A percentile compares a stretch with the other conserved stretches of the same genome.
Conservation (phyloP, 83 land plant genomes). For the Larix sibirica region DNA sequence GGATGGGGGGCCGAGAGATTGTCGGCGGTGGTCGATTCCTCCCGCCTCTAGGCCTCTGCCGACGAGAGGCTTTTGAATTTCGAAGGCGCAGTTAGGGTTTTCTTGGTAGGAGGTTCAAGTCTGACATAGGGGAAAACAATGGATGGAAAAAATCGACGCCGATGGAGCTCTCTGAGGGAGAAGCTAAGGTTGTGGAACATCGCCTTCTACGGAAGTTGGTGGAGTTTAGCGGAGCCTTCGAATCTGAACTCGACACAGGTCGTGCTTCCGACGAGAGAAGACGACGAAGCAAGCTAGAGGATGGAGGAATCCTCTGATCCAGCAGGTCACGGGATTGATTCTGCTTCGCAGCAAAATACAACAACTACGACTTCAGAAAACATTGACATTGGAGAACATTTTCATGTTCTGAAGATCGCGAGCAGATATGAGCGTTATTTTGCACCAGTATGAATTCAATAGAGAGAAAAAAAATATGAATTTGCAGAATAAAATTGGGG, state of each 20-base stretch:
- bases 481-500: too few species aligned
- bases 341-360: background rate
- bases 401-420: too few species aligned
- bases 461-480: too few species aligned
- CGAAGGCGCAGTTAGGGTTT: too few species aligned
- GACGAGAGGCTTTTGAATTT: background rate
- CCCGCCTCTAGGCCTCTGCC: background rate
- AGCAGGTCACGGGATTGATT: background rate
- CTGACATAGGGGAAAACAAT: background rate
- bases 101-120: conserved; percentile 2
- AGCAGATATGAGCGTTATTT: too few species aligned
- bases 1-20: background rate
- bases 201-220: background rate
- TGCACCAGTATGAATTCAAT: too few species aligned
- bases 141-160: too few species aligned
- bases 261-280: too few species aligned
- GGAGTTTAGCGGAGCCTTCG: background rate
- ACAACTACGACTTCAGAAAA: background rate
- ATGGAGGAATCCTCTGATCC: background rate
- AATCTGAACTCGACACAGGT: too few species aligned
- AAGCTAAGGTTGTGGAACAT: conserved; percentile 8
- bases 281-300: too few species aligned
- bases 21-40: conserved; percentile 3
- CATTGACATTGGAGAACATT: too few species aligned
- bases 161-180: conserved; percentile 1